Evolutionary conservation across 2,329 filamentous ascomycete species (phyloP).

Genomic region (Fusarium nanum): DNA sequence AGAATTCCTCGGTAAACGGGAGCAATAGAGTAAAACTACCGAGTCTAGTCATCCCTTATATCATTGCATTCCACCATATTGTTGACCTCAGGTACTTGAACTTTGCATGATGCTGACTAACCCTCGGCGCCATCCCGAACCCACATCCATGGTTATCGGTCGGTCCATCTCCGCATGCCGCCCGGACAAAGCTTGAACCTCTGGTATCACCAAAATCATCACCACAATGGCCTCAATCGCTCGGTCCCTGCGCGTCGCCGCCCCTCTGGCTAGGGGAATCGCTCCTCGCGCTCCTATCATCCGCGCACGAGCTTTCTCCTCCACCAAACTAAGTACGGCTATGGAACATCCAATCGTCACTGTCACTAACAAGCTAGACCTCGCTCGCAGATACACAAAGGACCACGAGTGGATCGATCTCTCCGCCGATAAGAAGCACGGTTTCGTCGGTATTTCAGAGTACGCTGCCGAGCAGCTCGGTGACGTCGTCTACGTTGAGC

Average conservation of each 20-base stretch:
- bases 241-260: conserved; percentile 63
- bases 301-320: conserved; percentile 59
- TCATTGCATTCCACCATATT: conserved; percentile 1
- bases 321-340: conserved; percentile 52
- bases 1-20: background rate
- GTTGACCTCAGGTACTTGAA: background rate
- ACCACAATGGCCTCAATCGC: conserved; percentile 70
- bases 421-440: conserved; percentile 82
- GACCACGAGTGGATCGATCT: conserved; percentile 99
- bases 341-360: background rate
- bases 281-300: conserved; percentile 54
- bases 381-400: conserved; percentile 88
- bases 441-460: conserved; percentile 84
- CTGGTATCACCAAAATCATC: conserved; percentile 36
- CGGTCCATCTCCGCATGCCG: conserved; percentile 36
- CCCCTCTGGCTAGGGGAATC: conserved; percentile 57
- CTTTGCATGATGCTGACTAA: conserved; percentile 36
- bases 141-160: conserved; percentile 15
- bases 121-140: conserved; percentile 29
- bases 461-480: conserved; percentile 94
- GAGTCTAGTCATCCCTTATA: background rate
- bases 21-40: background rate
- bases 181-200: conserved; percentile 36
- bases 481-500: conserved; percentile 97
- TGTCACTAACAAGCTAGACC: conserved; percentile 56